Evolutionary conservation across 163 green algal genomes (phyloP), one percentile per base, ranked within the genome.

Genomic region (Chlorella variabilis): DNA sequence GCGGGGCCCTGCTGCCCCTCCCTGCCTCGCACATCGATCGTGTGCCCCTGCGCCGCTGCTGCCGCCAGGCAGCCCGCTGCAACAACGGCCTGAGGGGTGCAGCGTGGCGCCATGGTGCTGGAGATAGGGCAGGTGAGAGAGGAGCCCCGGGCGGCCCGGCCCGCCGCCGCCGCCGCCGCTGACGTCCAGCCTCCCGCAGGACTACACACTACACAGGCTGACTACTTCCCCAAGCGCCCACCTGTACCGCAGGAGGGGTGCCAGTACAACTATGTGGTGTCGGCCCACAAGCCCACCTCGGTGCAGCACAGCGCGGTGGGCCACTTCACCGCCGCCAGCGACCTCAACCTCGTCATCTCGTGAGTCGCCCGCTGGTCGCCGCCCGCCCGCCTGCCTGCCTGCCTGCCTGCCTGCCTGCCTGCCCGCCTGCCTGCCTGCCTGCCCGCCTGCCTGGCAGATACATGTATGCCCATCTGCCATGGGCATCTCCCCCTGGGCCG

Each of bases 291-390:
- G 87, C 97, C 97, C 11, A 98, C 93, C 6, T 88, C 78, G 11
- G 96, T 99, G 5, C 94, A 90, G 27, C 92, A 97, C 45, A 92
- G 90, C 1, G 89, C 89, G 1, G 94, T 98, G 2, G 96, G 95
- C 0, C 87, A 89, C 79, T 98, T 99, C 88, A 99, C 96, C 0
- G 74, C 83, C 5, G 42, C 89, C 0, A 84, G 77, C 15, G 94
- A 97, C 59, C 62, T 95, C 31, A 98, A 99, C 85, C 85, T 99
- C 7, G 96, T 99, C 80, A 88, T 99, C 7, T 91, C 92, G 96
- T 98, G 74, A 85, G 90, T 85, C 20, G 51, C 51, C 59, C n/a
- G 29, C 59, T 18, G 9, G 31, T 34, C 25, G 29, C 31, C n/a
- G n/a, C 25, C 42, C 41, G 15, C 33, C 31, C 11, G 61, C 33